Base-by-base conservation (phyloP, 2,329 filamentous ascomycete species). In the Phialocephala subalpina region DNA sequence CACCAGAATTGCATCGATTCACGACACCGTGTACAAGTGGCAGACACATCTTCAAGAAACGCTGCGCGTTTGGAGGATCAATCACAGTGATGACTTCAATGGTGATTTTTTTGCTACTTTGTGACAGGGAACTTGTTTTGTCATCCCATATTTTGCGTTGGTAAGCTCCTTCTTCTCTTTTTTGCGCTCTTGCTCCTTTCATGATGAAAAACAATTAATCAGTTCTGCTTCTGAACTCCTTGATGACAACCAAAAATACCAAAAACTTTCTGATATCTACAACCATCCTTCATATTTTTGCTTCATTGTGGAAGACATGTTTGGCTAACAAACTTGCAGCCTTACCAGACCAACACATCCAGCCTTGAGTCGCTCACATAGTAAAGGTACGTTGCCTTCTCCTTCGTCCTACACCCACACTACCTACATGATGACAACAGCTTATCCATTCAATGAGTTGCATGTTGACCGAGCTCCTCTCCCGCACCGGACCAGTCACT, bases 371-470 rank as follows among this genome's bases (percentile, higher is more conserved):
- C 27, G 3, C 1, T n/a, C 16, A 18, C 16, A 5, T 49, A 7
- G 8, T 25, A 22, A 5, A 49, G 45, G 45, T 49, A 49, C 22
- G 11, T 11, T 27, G 20, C 45, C 20, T 49, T 49, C n/a, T 22
- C 3, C 11, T 49, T 49, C n/a, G 12, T 27, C n/a, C 3, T 27
- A 49, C 20, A 9, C 11, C 12, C 49, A 38, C 52, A 22, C 53
- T 40, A 69, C 53, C 67, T 74, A 75, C 70, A 63, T 86, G 85
- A 87, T 87, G 85, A 87, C 80, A 83, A 84, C 69, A 88, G 89
- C 88, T 88, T 89, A 91, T 91, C 89, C 89, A 91, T 91, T 91
- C 89, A 86, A 90, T 87, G 84, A 91, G 55, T 57, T 78, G 84
- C 85, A 83, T 85, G 79, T 80, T 81, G 78, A 82, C 89, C 90